Base-by-base conservation (phyloP, 179 eudicot genomes). In the Amaranthus tricolor region DNA sequence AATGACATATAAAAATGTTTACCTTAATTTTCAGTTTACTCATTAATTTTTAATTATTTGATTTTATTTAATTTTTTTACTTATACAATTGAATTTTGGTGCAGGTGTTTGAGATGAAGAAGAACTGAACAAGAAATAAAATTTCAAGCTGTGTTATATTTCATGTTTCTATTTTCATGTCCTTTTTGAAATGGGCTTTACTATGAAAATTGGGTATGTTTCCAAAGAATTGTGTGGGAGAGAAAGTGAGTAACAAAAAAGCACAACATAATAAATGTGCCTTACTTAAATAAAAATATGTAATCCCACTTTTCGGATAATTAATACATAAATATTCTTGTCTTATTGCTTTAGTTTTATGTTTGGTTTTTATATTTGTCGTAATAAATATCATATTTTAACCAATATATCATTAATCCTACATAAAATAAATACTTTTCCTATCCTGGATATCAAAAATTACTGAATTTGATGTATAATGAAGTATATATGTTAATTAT, bases 61-160 rank as follows among this genome's bases (percentile, higher is more conserved):
- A 14, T 7, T 20, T 56, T 9, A 14, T 3, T 5, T 51, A 17
- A 2, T 12, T n/a, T 5, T 4, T 12, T 40, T 13, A 0, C 1
- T 11, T 31, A 7, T 62, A 11, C 4, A 6, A 4, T 9, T 12
- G 17, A 50, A 11, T n/a, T 78, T 66, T 7, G 11, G n/a, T 80
- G 79, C 79, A 80, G 82, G 78, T 43, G 74, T 58, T 62, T 80
- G 56, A 80, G 68, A 3, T 75, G 79, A 21, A 44, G 47, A 79
- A 55, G 61, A 0, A 50, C 1, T 47, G 78, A 55, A 16, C 67
- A 70, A 68, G 66, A 64, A 79, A 70, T 68, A 75, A 74, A 51
- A 13, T 17, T 49, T 11, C 20, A 58, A 72, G 62, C 53, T 31
- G n/a, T 16, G 47, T 11, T 21, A 40, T 47, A 45, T 53, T 20